These are phyloP conservation scores for Brassica juncea DNA, from an alignment of 345 rosid genomes.

Conservation along the genomic window DNA sequence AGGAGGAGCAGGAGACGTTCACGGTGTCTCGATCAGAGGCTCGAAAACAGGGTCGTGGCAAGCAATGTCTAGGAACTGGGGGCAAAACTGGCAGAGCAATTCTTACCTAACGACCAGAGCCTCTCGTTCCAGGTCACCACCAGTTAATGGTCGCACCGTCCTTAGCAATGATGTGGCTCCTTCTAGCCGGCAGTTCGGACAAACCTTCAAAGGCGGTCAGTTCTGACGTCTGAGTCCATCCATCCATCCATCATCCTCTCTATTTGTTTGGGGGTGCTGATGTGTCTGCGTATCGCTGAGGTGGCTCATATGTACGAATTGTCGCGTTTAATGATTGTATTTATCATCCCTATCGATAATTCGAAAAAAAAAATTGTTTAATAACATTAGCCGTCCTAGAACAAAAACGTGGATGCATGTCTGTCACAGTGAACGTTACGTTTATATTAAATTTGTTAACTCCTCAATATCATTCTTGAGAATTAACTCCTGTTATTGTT, in stretches of 20 bases:
- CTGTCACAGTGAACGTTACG: slow-evolving; percentile 10
- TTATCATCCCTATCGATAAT: background rate
- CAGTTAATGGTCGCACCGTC: slow-evolving; percentile 68
- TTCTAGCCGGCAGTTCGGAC: slow-evolving; percentile 79
- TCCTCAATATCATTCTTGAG: background rate
- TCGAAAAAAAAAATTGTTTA: slow-evolving; percentile 13
- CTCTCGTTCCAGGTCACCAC: slow-evolving; percentile 90
- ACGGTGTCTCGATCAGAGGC: slow-evolving; percentile 82
- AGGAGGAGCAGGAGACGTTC: slow-evolving; percentile 84
- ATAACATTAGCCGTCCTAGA: background rate
- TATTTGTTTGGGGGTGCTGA: slow-evolving; percentile 25
- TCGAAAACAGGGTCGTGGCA: slow-evolving; percentile 78
- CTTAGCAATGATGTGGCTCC: slow-evolving; percentile 63
- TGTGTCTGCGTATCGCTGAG: slow-evolving; percentile 62
- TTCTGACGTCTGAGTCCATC: slow-evolving; percentile 31
- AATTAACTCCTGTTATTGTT: background rate
- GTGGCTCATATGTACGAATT: slow-evolving; percentile 44
- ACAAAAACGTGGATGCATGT: slow-evolving; percentile 28
- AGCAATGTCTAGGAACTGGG: slow-evolving; percentile 95
- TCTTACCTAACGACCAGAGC: slow-evolving; percentile 75
- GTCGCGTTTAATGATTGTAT: slow-evolving; percentile 23
- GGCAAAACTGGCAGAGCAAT: slow-evolving; percentile 99
- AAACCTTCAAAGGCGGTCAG: slow-evolving; percentile 71
- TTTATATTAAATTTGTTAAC: background rate
- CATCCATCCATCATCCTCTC: background rate